Conservation (phyloP, 2,329 filamentous ascomycete genomes). For the Fusarium brevicatenulatum region DNA sequence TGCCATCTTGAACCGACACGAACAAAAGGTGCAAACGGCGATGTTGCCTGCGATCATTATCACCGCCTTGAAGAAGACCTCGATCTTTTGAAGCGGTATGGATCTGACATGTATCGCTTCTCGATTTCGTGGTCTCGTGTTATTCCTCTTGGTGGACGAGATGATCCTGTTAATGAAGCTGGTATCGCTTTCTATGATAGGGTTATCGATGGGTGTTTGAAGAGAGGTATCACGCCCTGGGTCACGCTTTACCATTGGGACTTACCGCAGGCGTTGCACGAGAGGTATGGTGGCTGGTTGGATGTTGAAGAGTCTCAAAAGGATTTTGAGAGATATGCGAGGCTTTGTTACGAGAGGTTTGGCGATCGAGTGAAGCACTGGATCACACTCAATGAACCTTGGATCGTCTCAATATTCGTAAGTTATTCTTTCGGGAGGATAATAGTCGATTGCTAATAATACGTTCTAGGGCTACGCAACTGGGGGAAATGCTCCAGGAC, state of each 20-base stretch:
- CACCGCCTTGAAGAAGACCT: slow-evolving; percentile 63
- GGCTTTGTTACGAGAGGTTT: slow-evolving; percentile 51
- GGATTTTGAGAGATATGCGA: slow-evolving; percentile 52
- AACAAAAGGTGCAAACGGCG: slow-evolving; percentile 55
- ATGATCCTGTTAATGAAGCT: slow-evolving; percentile 70
- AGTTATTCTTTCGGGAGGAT: neutral
- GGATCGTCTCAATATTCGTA: slow-evolving; percentile 52
- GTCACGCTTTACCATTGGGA: slow-evolving; percentile 76
- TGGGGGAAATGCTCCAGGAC: slow-evolving; percentile 49
- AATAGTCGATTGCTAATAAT: neutral
- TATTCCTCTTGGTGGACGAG: slow-evolving; percentile 70
- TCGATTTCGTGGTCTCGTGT: slow-evolving; percentile 74
- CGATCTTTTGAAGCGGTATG: slow-evolving; percentile 65
- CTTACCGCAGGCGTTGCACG: slow-evolving; percentile 49
- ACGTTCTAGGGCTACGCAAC: slow-evolving; percentile 45
- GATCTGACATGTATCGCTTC: slow-evolving; percentile 71
- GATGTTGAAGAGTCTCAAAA: slow-evolving; percentile 46
- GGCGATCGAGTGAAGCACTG: slow-evolving; percentile 55
- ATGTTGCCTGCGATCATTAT: slow-evolving; percentile 59
- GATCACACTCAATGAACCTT: slow-evolving; percentile 54
- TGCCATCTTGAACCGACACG: slow-evolving; percentile 53
- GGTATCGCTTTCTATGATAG: slow-evolving; percentile 69
- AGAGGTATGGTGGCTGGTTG: slow-evolving; percentile 51
- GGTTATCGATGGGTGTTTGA: slow-evolving; percentile 67
- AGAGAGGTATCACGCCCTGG: slow-evolving; percentile 67